These are phyloP conservation scores for Ganoderma resinaceum DNA, from an alignment of 1,284 basidiomycete species.

Conservation along the genomic window DNA sequence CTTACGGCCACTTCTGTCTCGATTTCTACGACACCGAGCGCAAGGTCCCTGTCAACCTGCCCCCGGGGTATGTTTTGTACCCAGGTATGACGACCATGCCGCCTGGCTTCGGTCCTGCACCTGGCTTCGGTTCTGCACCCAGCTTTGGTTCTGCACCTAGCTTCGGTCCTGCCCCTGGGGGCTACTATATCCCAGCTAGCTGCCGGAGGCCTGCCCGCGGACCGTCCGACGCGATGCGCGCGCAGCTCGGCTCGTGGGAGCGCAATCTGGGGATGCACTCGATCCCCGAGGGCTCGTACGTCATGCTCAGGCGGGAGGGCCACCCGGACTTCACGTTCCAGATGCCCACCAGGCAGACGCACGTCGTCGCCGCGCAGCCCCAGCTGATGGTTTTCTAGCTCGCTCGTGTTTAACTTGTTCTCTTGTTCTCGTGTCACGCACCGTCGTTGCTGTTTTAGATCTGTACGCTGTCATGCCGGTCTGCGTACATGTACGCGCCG, in stretches of 20 bases:
- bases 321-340: slow-evolving; percentile 5
- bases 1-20: slow-evolving; percentile 10
- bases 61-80: neutral
- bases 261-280: neutral
- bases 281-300: neutral
- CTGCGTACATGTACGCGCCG: neutral
- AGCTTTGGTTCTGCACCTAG: too few species aligned
- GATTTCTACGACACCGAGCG: slow-evolving; percentile 8
- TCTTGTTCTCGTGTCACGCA: neutral
- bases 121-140: neutral
- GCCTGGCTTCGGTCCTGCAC: neutral
- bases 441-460: neutral
- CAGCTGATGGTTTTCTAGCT: neutral
- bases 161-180: too few species aligned
- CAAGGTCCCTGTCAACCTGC: slow-evolving; percentile 3
- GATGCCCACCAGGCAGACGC: neutral
- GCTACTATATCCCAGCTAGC: too few species aligned
- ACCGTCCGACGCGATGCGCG: neutral
- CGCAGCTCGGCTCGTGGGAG: neutral
- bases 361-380: neutral
- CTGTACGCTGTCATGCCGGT: too few species aligned
- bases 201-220: too few species aligned
- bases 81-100: neutral
- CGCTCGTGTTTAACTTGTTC: neutral
- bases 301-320: neutral